Evolutionary conservation across 176 grass and related monocot genomes (phyloP), one percentile per base, ranked within the genome.

Genomic region (Panicum miliaceum): DNA sequence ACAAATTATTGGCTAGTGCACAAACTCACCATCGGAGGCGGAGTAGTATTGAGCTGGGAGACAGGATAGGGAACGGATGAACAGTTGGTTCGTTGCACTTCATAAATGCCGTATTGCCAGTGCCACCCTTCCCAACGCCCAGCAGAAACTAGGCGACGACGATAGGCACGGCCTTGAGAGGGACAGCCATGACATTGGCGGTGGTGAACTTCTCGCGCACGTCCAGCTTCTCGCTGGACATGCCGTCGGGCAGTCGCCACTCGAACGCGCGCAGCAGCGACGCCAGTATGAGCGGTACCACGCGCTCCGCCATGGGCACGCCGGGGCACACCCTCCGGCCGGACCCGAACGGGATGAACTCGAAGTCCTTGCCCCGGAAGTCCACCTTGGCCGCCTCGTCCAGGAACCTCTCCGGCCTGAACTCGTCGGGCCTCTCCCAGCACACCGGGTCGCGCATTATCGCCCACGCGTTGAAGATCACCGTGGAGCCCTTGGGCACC

Each of bases 301-400:
- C 65, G 4, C 54, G 77, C 40, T 80, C 61, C 36, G 75, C 84
- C 61, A 89, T 75, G 3, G 87, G 74, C 74, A 86, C 6, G 12
- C 91, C 88, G 5, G 85, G 81, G 38, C 91, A 93, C 14, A 51
- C 4, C 76, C 81, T 56, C 27, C 81, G 59, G 2, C 88, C 91
- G 0, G 71, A 82, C 20, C 91, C 88, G 41, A 93, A 85, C 2
- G 91, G 84, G n/a, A 93, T 37, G 63, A 88, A 90, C 29, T 82
- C 77, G 32, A 69, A 88, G 8, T 75, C 27, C 10, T 82, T 76
- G 0, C 75, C 90, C 19, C 62, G 26, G 67, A 89, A 86, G 16
- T 41, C 80, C 2, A 82, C 8, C 69, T 82, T 41, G 0, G 20
- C 18, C 3, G 19, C 42, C 27, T 29, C 29, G 14, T 10, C 52